phyloP scores from a whole-genome alignment of 257 asterid genomes.

The Primulina huaijiensis region DNA sequence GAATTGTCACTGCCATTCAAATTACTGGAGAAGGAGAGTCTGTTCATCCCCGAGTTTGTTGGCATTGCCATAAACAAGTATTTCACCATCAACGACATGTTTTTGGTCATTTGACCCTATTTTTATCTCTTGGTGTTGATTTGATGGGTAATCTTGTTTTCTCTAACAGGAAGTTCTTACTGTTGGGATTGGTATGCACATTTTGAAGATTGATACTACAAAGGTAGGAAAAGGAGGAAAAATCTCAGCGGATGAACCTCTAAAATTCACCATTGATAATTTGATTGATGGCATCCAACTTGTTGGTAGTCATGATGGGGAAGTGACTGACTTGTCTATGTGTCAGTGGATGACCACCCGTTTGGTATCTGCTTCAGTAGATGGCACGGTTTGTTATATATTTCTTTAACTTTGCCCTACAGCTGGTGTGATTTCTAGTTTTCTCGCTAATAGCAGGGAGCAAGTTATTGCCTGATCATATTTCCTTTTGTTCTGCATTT shows the following conservation, averaged over 20 bases:
- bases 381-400: slow-evolving; percentile 78
- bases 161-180: slow-evolving; percentile 81
- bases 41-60: slow-evolving; percentile 93
- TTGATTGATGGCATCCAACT: slow-evolving; percentile 87
- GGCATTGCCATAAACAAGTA: slow-evolving; percentile 99
- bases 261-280: slow-evolving; percentile 67
- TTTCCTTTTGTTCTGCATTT: background rate
- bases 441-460: background rate
- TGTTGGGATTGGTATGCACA: slow-evolving; percentile 74
- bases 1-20: slow-evolving; percentile 70
- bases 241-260: slow-evolving; percentile 86
- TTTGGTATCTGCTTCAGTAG: slow-evolving; percentile 89
- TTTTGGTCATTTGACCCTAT: background rate
- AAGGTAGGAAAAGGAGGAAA: slow-evolving; percentile 83
- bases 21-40: slow-evolving; percentile 76
- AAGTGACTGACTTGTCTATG: slow-evolving; percentile 94
- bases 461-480: background rate
- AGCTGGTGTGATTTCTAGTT: background rate
- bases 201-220: slow-evolving; percentile 82
- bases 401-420: background rate
- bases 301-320: slow-evolving; percentile 96
- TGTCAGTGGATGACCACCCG: slow-evolving; percentile 99
- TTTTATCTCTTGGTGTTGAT: slow-evolving; percentile 14
- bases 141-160: slow-evolving; percentile 24
- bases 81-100: slow-evolving; percentile 14